A percentile compares a stretch with the other conserved stretches of the same genome.
phyloP scores from a whole-genome alignment of 2,329 filamentous ascomycete genomes.

The Botrytis elliptica region DNA sequence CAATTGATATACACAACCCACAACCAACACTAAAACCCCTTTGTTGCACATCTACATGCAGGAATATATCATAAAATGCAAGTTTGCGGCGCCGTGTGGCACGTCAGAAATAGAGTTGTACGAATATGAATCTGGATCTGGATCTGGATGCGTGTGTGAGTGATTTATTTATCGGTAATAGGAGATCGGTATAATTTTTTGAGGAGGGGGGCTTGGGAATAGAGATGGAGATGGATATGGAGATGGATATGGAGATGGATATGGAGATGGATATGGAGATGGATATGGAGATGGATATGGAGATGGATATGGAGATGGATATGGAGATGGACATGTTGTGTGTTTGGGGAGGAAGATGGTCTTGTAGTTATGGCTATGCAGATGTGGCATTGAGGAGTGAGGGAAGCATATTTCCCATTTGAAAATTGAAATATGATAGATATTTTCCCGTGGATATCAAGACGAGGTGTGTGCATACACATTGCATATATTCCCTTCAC shows the following conservation, averaged over 20 bases:
- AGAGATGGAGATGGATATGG: no score
- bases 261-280: no score
- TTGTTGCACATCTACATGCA: not conserved
- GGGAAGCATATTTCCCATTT: not conserved
- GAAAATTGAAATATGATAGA: no score
- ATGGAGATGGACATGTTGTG: not conserved
- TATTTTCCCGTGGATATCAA: not conserved
- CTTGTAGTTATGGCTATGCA: not conserved
- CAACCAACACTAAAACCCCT: not conserved
- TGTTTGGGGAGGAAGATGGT: not conserved
- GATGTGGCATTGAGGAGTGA: not conserved
- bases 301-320: no score
- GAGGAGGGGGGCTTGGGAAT: no score
- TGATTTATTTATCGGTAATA: no score
- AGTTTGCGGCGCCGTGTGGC: not conserved
- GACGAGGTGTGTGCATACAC: not conserved
- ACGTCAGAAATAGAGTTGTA: not conserved
- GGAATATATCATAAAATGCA: slow-evolving; percentile 6
- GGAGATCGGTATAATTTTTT: no score
- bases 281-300: no score
- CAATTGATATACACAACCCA: not conserved
- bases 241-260: no score
- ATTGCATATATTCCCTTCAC: accelerated
- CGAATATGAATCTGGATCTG: not conserved
- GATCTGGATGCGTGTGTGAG: not conserved